Base-by-base conservation (phyloP, 2,329 filamentous ascomycete genomes). In the Talaromyces marneffei region DNA sequence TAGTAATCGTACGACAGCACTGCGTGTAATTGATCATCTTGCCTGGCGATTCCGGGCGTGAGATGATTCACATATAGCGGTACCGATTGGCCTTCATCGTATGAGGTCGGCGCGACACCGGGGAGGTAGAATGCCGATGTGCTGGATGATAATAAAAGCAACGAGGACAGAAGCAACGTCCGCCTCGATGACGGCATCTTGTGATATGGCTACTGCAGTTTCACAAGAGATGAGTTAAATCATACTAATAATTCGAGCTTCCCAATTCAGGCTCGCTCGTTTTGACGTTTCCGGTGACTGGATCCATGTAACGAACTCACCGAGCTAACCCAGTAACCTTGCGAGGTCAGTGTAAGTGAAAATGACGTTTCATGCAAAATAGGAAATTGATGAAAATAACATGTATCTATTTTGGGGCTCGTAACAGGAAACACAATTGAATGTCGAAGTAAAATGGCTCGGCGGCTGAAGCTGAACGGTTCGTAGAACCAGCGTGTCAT, bases 1-100 rank as follows among this genome's bases (percentile, higher is more conserved):
- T 99, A 99, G 81, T 99, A 97, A 77, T 97, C 93, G 82, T 90
- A 99, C 4, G 93, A 90, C 70, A 97, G 87, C 59, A 96, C 88
- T n/a, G 92, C 95, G 73, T 92, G 91, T 42, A 97, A 82, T 68
- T 91, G 88, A 27, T 88, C 85, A 76, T 96, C 91, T 65, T 85
- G 83, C 63, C 85, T 82, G 44, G 89, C 89, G 50, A 91, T 87
- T 50, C 92, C 86, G 3, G 94, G 93, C 44, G 91, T 94, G 69
- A 99, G 88, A 72, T 88, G 88, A 79, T 99, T 99, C 75, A 99
- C 94, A 71, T 90, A 88, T 54, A 99, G 84, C 25, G 92, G 91
- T 25, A 99, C 94, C 27, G 79, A 79, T 69, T 94, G 90, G 71
- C 87, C 89, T 57, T 81, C 79, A 70, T 90, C 86, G 80, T 99